These are phyloP conservation scores for Candida michaelii DNA, from an alignment of 805 yeast species.

Conservation along the genomic window DNA sequence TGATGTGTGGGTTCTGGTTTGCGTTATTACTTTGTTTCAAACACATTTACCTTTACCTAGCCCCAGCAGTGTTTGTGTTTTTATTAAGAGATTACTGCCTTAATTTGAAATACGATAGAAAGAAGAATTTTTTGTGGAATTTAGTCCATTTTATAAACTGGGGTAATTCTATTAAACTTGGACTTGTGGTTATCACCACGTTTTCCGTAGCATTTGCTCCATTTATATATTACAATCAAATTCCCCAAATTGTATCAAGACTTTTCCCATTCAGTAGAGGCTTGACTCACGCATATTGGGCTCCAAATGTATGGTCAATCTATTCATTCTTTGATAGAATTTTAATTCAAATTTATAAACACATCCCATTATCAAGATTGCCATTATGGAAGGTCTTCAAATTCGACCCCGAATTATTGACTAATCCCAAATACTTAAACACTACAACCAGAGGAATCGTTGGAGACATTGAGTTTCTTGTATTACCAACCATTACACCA, in stretches of 20 bases:
- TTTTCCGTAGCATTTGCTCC: conserved; percentile 77
- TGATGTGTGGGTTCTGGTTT: conserved; percentile 68
- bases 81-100: conserved; percentile 73
- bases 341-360: conserved; percentile 47
- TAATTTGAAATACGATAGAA: conserved; percentile 32
- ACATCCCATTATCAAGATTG: conserved; percentile 30
- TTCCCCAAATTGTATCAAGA: conserved; percentile 65
- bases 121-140: conserved; percentile 23
- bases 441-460: conserved; percentile 80
- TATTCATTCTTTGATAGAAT: conserved; percentile 81
- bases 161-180: conserved; percentile 61
- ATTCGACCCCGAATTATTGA: conserved; percentile 43
- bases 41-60: conserved; percentile 88
- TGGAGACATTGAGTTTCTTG: conserved; percentile 81
- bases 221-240: conserved; percentile 58
- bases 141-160: conserved; percentile 47
- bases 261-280: conserved; percentile 94
- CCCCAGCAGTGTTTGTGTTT: conserved; percentile 89
- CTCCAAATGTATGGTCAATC: conserved; percentile 96
- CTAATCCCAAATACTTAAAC: conserved; percentile 27
- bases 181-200: conserved; percentile 57
- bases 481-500: conserved; percentile 81
- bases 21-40: conserved; percentile 84
- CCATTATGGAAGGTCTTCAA: conserved; percentile 39
- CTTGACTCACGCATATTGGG: conserved; percentile 98